Percentiles rank a stretch among this genome's conserved stretches.
Conservation (phyloP, 176 grass and related monocot species). For the Calamus simplicifolius region DNA sequence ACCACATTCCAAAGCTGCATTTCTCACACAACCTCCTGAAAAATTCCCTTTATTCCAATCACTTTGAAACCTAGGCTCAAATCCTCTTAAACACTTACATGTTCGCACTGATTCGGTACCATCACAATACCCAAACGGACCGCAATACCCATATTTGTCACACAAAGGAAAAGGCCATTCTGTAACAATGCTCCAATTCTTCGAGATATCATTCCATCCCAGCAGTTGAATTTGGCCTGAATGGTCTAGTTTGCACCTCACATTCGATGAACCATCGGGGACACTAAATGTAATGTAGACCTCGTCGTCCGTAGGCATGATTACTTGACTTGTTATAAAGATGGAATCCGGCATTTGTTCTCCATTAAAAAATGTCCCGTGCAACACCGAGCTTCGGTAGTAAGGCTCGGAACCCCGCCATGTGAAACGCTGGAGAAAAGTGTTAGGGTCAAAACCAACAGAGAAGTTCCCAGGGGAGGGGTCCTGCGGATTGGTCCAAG, state of each 20-base stretch:
- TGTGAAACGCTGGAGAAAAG: not conserved
- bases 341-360: not conserved
- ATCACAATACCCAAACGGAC: slow-evolving; percentile 36
- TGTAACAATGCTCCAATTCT: no score
- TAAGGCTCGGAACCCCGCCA: slow-evolving; percentile 2
- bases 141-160: slow-evolving; percentile 20
- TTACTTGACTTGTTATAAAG: not conserved
- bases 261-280: slow-evolving; percentile 8
- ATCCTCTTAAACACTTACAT: slow-evolving; percentile 52
- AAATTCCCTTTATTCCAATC: slow-evolving; percentile 4
- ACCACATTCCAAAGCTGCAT: slow-evolving; percentile 3
- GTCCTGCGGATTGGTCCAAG: slow-evolving; percentile 5
- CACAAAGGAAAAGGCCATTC: no score
- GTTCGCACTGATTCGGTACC: slow-evolving; percentile 1
- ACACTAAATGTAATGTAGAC: slow-evolving; percentile 1
- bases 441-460: not conserved
- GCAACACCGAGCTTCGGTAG: not conserved
- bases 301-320: no score
- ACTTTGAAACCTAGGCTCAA: slow-evolving; percentile 15
- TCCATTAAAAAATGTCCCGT: not conserved
- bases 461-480: slow-evolving; percentile 11
- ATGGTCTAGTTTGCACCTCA: slow-evolving; percentile 18
- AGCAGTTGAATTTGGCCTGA: slow-evolving; percentile 7
- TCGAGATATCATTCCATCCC: slow-evolving; percentile 3
- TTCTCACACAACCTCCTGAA: slow-evolving; percentile 25